Conservation (phyloP, 257 asterid genomes). For the Solanum bulbocastanum region DNA sequence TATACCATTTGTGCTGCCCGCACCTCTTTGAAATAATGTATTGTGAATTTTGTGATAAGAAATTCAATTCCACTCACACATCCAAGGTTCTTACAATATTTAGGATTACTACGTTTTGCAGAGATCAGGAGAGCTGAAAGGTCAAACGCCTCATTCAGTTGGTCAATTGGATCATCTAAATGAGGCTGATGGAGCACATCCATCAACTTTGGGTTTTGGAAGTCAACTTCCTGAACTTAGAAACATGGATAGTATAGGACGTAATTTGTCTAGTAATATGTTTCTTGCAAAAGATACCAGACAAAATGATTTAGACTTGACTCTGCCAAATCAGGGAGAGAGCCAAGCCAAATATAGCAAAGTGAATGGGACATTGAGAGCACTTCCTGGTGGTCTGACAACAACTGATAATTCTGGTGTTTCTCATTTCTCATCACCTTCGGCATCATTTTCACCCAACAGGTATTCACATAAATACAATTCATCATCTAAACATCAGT, state of each 20-base stretch:
- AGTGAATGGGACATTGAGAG: conserved; percentile 36
- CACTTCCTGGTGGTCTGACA: conserved; percentile 39
- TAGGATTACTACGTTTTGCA: conserved; percentile 17
- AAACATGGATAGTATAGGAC: conserved; percentile 33
- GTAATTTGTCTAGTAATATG: conserved; percentile 20
- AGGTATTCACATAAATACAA: conserved; percentile 33
- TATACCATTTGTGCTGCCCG: neutral
- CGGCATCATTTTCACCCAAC: conserved; percentile 39
- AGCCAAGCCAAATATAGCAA: conserved; percentile 24
- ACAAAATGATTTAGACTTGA: conserved; percentile 26
- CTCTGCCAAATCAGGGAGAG: conserved; percentile 16
- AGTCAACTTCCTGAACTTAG: conserved; percentile 33
- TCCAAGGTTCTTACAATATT: conserved; percentile 3
- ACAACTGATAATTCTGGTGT: conserved; percentile 33
- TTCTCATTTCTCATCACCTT: conserved; percentile 47
- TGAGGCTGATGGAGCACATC: conserved; percentile 27
- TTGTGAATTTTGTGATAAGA: neutral
- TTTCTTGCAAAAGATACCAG: conserved; percentile 22
- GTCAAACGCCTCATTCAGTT: conserved; percentile 29
- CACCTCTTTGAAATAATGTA: neutral
- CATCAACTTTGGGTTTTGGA: conserved; percentile 24
- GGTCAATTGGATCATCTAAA: conserved; percentile 40
- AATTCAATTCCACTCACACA: neutral
- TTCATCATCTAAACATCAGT: neutral
- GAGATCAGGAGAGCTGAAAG: conserved; percentile 52